These are phyloP conservation scores for Boletus huronensis DNA, from an alignment of 768 basidiomycete species.

Conservation along the genomic window DNA sequence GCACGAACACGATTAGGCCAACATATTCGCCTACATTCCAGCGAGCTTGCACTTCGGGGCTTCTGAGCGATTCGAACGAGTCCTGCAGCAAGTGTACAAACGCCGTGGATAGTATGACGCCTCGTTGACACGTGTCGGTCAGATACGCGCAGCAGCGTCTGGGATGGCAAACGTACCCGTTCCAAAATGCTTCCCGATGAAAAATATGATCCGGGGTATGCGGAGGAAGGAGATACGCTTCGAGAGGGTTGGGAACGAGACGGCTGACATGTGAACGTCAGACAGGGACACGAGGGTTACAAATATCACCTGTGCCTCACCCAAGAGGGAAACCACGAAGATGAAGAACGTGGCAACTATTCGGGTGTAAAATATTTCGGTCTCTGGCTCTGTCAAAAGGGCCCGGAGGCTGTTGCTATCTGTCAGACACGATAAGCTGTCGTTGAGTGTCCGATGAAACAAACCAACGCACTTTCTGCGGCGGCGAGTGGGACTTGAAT, in stretches of 20 bases:
- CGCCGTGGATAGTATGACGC: slow-evolving; percentile 79
- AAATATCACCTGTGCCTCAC: slow-evolving; percentile 36
- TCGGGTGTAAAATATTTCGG: not conserved
- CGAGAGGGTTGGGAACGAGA: slow-evolving; percentile 68
- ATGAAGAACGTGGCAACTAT: slow-evolving; percentile 39
- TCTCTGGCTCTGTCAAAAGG: not conserved
- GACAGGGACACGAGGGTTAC: not conserved
- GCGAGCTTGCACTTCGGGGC: slow-evolving; percentile 40
- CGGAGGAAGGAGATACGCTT: slow-evolving; percentile 48
- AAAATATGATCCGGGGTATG: slow-evolving; percentile 69
- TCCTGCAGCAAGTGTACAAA: slow-evolving; percentile 81
- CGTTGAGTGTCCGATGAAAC: not conserved
- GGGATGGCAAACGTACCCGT: slow-evolving; percentile 45
- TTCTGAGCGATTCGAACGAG: slow-evolving; percentile 58
- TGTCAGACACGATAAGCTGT: not conserved
- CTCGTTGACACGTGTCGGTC: slow-evolving; percentile 28
- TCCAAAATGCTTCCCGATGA: slow-evolving; percentile 86
- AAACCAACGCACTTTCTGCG: not conserved
- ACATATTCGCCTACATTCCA: slow-evolving; percentile 57
- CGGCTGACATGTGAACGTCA: slow-evolving; percentile 40
- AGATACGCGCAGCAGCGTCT: not conserved
- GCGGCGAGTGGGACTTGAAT: not conserved
- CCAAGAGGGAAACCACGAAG: slow-evolving; percentile 59
- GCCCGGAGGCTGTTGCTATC: not conserved
- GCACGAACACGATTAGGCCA: slow-evolving; percentile 72